Base-by-base conservation (phyloP, 805 yeast species). In the Candida namnaoensis region DNA sequence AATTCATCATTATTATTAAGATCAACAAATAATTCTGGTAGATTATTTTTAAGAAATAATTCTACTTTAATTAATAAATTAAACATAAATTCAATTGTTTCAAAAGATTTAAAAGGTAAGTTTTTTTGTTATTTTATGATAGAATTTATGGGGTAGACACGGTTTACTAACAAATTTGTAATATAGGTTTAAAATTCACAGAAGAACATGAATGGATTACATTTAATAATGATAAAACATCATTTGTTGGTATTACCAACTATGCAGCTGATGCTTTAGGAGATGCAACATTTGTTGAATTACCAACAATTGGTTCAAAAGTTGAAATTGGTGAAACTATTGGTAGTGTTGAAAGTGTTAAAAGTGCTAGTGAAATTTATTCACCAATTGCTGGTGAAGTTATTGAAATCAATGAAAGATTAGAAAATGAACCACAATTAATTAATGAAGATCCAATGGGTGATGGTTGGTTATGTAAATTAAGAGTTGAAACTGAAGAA, bases 221-320 rank as follows among this genome's bases (percentile, higher is more conserved):
- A 13, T 62, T 74, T 38, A 83, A 78, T 56, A 71, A 72, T 13
- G 88, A 83, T 60, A 80, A 79, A 44, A 67, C 75, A 34, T 76
- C 82, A 1, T 82, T 74, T 51, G 68, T 84, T 42, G 99, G 99
- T 28, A 88, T 93, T 63, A 88, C 99, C 44, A 78, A 76, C 54
- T 90, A 93, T 60, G 99, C 99, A 15, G 82, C 96, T 23, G 96
- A 88, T 56, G 95, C 98, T 7, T 76, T 93, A 46, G 99, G 99
- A 37, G 99, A 93, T 65, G 95, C 95, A 43, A 95, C 98, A 5
- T 93, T 73, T 60, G 82, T 90, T 45, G 99, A 93, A 65, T 72
- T 91, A 52, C 95, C 95, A 38, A 90, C 82, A 51, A 75, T 74
- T 34, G 85, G 81, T 35, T 74, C 71, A 35, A 67, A 57, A 28